Base-by-base conservation (phyloP, 257 asterid species). In the Ophiorrhiza pumila region DNA sequence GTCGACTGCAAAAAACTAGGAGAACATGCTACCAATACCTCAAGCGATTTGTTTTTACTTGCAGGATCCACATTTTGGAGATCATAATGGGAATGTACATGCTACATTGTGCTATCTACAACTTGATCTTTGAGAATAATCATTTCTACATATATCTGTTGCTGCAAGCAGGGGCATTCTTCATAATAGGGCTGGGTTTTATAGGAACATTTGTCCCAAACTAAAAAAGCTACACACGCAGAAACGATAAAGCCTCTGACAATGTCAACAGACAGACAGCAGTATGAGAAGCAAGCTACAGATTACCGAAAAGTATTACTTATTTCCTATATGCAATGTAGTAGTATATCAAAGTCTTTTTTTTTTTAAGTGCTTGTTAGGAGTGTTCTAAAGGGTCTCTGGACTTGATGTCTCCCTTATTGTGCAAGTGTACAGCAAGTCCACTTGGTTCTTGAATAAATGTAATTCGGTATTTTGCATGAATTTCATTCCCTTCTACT, bases 121-220 rank as follows among this genome's bases (percentile, higher is more conserved):
- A 92, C 85, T 73, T 92, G 82, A 74, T 89, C 59, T 88, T 76
- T 56, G 90, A 85, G 34, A 78, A 83, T 59, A 81, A 92, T 75
- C 95, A 89, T 72, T 85, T 92, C 79, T 92, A 82, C 85, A 70
- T 92, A 45, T 92, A 92, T 78, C 90, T 92, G 55, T 61, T 89
- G 69, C 87, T 92, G 71, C 98, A 90, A 79, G 93, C 97, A 56
- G 82, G 77, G 47, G 96, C 98, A 12, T 92, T 92, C 86, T 92
- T 90, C 77, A 69, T 79, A 66, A 78, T 86, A 15, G 98, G 98
- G 71, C 22, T 87, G 63, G 92, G 97, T 31, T 84, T 80, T 39
- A 78, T 89, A 58, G 95, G 98, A 71, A 92, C 97, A 55, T 80
- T 90, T 35, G 90, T 90, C 71, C 89, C 95, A 64, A 89, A 69